These are phyloP conservation scores for Chaetothyriales sp. DNA, from an alignment of 2,329 filamentous ascomycete species.

Conservation along the genomic window DNA sequence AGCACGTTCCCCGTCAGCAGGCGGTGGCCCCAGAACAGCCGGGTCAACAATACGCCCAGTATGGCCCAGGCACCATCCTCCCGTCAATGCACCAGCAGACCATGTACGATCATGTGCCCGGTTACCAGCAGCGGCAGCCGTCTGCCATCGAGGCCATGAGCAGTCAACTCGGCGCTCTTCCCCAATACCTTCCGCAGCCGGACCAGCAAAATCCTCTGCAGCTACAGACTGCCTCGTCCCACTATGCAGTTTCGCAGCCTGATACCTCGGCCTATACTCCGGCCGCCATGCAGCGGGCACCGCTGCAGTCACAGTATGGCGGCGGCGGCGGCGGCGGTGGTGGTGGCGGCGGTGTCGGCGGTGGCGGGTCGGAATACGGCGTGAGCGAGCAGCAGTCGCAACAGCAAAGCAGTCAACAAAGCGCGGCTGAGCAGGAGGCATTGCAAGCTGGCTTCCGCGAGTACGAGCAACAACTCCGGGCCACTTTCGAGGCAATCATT, in stretches of 20 bases:
- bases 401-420: constrained; percentile 8
- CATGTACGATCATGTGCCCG: constrained; percentile 60
- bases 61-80: constrained; percentile 52
- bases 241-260: constrained; percentile 54
- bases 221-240: constrained; percentile 42
- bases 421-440: constrained; percentile 26
- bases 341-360: constrained; percentile 34
- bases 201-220: constrained; percentile 52
- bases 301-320: constrained; percentile 38
- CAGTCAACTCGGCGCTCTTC: constrained; percentile 47
- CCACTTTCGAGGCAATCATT: constrained; percentile 59
- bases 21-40: constrained; percentile 20
- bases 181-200: constrained; percentile 59
- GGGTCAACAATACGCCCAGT: constrained; percentile 42
- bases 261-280: constrained; percentile 45
- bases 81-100: constrained; percentile 48
- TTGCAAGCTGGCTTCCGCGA: constrained; percentile 56
- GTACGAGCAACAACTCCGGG: constrained; percentile 43
- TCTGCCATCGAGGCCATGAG: constrained; percentile 65
- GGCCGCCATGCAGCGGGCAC: constrained; percentile 38
- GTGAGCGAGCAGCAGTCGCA: constrained; percentile 25
- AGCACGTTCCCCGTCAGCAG: constrained; percentile 25
- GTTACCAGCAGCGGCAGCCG: constrained; percentile 60
- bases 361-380: constrained; percentile 31
- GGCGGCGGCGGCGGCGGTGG: constrained; percentile 34